Base-by-base conservation (phyloP, 148 eudicot species). In the Salicornia ramosissima region DNA sequence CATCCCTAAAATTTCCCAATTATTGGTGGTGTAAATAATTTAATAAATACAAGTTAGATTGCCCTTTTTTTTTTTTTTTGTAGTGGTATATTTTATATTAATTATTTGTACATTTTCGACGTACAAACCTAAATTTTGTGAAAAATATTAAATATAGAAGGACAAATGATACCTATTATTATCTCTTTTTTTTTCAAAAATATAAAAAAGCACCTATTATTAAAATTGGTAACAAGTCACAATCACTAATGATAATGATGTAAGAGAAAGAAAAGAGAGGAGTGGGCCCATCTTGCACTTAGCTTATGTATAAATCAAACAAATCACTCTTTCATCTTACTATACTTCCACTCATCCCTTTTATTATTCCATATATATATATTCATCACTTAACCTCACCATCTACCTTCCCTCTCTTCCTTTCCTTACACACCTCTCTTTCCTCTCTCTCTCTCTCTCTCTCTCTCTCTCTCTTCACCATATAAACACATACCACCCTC, bases 351-450 rank as follows among this genome's bases (percentile, higher is more conserved):
- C 64, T 59, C 22, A 30, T 59, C 40, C 30, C 40, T 3, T 36
- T 3, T 8, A 36, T 36, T 3, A 3, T 36, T 22, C 46, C 18
- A 62, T 13, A 10, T 10, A 36, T n/a, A 36, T 34, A 62, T 39
- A 62, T 18, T 10, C 47, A 60, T 60, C 64, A 11, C 21, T 0
- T n/a, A 31, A 31, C 43, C 64, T 60, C 65, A 58, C 3, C 19
- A 13, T 10, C 28, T 9, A 30, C 29, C 46, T n/a, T 60, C 22
- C 9, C 46, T 34, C 25, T 10, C 26, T 34, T 6, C 75, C 74
- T 71, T 71, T 46, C 46, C 34, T 18, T 62, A 39, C 59, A 63
- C 75, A 60, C 75, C 68, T 63, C 56, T 16, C 34, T 34, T n/a
- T 39, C 61, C 54, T 3, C 47, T 1, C 36, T n/a, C n/a, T n/a